Conservation (phyloP, 164 flowering plant species). For the Vitis riparia region DNA sequence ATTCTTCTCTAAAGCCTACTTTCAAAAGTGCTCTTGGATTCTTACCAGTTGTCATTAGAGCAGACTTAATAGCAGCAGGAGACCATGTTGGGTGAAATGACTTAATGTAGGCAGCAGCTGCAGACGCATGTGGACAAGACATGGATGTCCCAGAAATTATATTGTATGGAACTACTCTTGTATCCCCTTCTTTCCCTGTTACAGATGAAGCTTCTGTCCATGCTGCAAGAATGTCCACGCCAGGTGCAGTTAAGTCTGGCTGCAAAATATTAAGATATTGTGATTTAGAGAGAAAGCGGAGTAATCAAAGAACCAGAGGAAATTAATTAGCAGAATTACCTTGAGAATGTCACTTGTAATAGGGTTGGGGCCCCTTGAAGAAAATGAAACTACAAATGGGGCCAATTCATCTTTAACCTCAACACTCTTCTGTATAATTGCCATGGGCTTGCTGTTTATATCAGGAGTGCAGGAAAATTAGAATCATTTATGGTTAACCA, state of each 20-base stretch:
- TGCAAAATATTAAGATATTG: conserved; percentile 11
- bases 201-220: conserved; percentile 34
- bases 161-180: conserved; percentile 33
- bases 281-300: background rate
- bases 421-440: conserved; percentile 19
- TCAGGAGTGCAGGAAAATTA: no score
- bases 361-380: conserved; percentile 49
- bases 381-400: conserved; percentile 44
- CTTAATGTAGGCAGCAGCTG: conserved; percentile 47
- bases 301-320: no score
- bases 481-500: no score
- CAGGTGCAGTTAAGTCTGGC: conserved; percentile 74
- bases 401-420: conserved; percentile 17
- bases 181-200: conserved; percentile 18
- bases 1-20: no score
- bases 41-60: conserved; percentile 56
- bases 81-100: conserved; percentile 55
- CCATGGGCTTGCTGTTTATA: background rate
- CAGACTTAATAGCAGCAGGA: conserved; percentile 51
- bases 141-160: conserved; percentile 50
- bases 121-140: conserved; percentile 61
- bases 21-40: no score
- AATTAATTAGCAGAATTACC: conserved; percentile 14
- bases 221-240: conserved; percentile 59
- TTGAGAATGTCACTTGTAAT: conserved; percentile 33